Evolutionary conservation across 768 basidiomycete species (phyloP), one percentile per base, ranked within the genome.

Genomic region (Boletus tylopilopsis): DNA sequence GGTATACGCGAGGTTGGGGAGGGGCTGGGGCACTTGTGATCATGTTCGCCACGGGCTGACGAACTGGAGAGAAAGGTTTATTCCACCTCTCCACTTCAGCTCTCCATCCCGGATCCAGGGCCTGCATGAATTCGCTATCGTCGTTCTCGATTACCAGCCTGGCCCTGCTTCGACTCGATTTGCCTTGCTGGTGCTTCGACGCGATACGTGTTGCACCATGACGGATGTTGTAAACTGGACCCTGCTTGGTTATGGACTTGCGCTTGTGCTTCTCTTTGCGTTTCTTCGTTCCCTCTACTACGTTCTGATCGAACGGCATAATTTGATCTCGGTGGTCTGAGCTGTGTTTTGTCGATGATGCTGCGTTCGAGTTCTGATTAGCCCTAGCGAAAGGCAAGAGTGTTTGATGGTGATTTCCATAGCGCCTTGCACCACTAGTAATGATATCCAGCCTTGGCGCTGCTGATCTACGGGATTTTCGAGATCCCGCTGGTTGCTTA

Each of bases 121-220:
- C 73, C 32, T 59, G 62, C 44, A 71, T 67, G 45, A 79, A 75
- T 10, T 60, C 71, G 22, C 72, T 68, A 47, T 78, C 77, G 56
- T 78, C 73, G 16, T 74, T 48, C 47, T 77, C 68, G 18, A 79
- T 63, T 1, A 75, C 74, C 21, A 78, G 55, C 21, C 69, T 59
- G 4, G 52, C 62, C 42, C 45, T 52, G n/a, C 33, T 27, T 22
- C 45, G 49, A 16, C 38, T 43, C 8, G 51, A 21, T 36, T 47
- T 53, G 32, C 29, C 34, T 39, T 57, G 47, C 23, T 47, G 45
- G 41, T 68, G 52, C 23, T 50, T 66, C 22, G 65, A 68, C 22
- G 69, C 56, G 38, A 83, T 64, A 23, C 64, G 72, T 5, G 66
- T 67, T 13, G 67, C 69, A 15, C 65, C 64, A 4, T 71, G 63